Base-by-base conservation (phyloP, 257 asterid genomes). In the Coffea eugenioides region DNA sequence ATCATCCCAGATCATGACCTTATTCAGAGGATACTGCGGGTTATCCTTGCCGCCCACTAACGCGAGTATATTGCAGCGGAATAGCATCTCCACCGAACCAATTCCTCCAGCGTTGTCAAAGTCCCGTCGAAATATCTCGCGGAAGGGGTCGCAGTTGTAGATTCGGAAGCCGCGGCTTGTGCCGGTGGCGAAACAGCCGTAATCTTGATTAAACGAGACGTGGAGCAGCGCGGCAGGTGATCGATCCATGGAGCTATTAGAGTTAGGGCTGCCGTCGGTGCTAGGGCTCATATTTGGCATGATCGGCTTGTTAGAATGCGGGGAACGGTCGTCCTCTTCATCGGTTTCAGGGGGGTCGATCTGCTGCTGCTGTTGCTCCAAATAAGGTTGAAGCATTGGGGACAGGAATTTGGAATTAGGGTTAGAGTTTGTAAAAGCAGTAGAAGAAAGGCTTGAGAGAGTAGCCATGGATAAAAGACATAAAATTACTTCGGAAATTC, bases 1-100 rank as follows among this genome's bases (percentile, higher is more conserved):
- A 84, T 95, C 98, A 78, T 95, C 98, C 99, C 99, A 95, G 71
- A 95, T 93, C 99, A 95, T 95, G 51, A 95, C 98, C 88, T 95
- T 95, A 51, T 92, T 95, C 18, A 88, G 81, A 0, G 97, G 98
- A 83, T 92, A 92, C 87, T 92, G 97, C 12, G 98, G 94, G 34
- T 91, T 83, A 20, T 92, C 90, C 39, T 95, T 96, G 5, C 99
- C 97, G 31, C 99, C 99, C 13, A 93, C 97, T 10, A 95, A 74
- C 2, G 98, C 97, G 11, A 93, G 87, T 49, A 95, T 93, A 68
- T 93, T 95, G 88, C 97, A 96, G 7, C 98, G 87, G 71, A 96
- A 96, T 1, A 96, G 97, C 99, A 96, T 92, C 92, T 92, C 95
- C 0, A 96, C 99, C 20, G 86, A 83, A 49, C 97, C 98, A 49